Base-by-base conservation (phyloP, 179 eudicot species). In the Vitellaria paradoxa region DNA sequence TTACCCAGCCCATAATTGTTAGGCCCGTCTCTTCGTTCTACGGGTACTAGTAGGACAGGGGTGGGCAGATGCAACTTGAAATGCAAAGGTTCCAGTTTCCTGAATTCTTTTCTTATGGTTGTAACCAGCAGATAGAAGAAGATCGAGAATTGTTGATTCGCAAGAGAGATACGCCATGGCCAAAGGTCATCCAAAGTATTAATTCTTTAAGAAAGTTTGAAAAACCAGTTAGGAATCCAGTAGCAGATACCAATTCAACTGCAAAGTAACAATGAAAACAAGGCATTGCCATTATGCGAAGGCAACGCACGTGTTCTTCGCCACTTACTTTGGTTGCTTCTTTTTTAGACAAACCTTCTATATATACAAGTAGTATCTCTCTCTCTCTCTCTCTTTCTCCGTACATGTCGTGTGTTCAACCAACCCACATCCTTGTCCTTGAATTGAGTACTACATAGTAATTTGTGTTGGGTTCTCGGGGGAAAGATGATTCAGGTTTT, bases 401-500 rank as follows among this genome's bases (percentile, higher is more conserved):
- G 37, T 30, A 30, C 37, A 30, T 30, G 37, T 30, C 2, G 37
- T 30, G 37, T 30, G 37, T 30, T 30, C 37, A 30, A 30, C 37
- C 37, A 30, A 30, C 37, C 37, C 37, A 30, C 37, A 30, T 62
- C 37, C 13, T 21, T 62, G 2, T 13, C 4, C 37, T 30, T 21
- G 4, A 0, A 7, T 2, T 20, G 61, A 5, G 5, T 57, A 18
- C 0, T 59, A 3, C 1, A 5, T 3, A 17, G 63, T n/a, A 15
- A 11, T 30, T 65, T 30, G 11, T 12, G 9, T 18, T 24, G 46
- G 11, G 13, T 15, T 23, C 47, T 24, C 1, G 40, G 17, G 7
- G 10, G 0, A 62, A 73, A 11, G 81, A 81, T 91, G 80, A 80
- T 86, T 17, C 85, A 83, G 68, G 82, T 92, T 49, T 56, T 92